Base-by-base conservation (phyloP, 1,139 yeast genomes). In the Yamadazyma triangularis region DNA sequence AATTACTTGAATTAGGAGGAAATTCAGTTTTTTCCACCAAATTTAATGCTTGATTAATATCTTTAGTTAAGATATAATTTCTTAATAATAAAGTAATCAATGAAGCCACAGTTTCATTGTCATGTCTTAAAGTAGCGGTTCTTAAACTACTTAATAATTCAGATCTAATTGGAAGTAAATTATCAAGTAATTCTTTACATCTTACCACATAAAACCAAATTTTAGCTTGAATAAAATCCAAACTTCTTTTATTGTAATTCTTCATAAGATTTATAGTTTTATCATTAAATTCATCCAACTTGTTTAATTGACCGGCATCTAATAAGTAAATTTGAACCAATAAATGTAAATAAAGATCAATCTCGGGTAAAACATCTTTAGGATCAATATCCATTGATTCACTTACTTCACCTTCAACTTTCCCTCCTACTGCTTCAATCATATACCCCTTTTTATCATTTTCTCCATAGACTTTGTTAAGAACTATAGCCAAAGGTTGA, bases 171-270 rank as follows among this genome's bases (percentile, higher is more conserved):
- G 76, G 60, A 32, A 70, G 64, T 35, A 79, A 62, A 45, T 80
- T 80, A 29, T 71, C 72, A 26, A 65, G 52, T 38, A 80, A 61
- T 60, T 91, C 98, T 44, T 79, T 77, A 4, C 89, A 76, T 56
- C 95, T 76, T 28, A 82, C 73, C 43, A 87, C 75, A 61, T 87
- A 91, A 55, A 89, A 93, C 97, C 98, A 93, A 40, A 85, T 71
- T 56, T 89, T 91, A 10, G 97, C 93, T 41, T 80, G 81, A 40
- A 93, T 73, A 48, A 84, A 78, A 56, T 93, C 98, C 43, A 91
- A 64, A 3, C 94, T 76, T 45, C 97, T 77, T 43, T 86, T 77
- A 57, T 88, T 88, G 60, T 80, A 82, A 13, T 70, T 56, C 35
- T 73, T 70, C 53, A 87, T 60, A 20, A 79, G 65, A 10, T 57